Evolutionary conservation across 139 green algal genomes (phyloP).

Genomic region (Mesostigma viride): DNA sequence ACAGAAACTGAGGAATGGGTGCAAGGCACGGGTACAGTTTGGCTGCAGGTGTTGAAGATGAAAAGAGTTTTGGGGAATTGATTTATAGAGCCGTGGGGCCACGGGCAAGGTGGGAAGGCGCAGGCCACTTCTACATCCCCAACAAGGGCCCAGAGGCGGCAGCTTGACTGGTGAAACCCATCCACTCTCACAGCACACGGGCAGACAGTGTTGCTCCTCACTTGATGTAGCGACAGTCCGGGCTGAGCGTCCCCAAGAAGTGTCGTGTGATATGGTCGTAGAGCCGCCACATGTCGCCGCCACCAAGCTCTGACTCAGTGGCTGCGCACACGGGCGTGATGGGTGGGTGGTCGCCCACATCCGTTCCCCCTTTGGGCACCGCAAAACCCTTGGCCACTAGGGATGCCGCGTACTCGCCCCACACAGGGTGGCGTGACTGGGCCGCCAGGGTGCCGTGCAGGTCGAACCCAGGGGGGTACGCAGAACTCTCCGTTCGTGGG

Average conservation of each 20-base stretch:
- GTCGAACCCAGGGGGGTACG: constrained; percentile 76
- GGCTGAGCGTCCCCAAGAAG: constrained; percentile 70
- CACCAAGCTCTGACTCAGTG: constrained; percentile 55
- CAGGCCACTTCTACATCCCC: too few relatives aligned
- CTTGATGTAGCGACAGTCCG: constrained; percentile 12
- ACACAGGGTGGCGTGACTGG: constrained; percentile 56
- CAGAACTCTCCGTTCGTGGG: constrained; percentile 69
- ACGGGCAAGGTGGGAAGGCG: too few relatives aligned
- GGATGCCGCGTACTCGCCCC: constrained; percentile 55
- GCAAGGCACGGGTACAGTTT: too few relatives aligned
- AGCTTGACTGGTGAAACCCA: too few relatives aligned
- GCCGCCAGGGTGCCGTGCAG: constrained; percentile 44
- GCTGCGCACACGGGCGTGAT: constrained; percentile 71
- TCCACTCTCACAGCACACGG: too few relatives aligned
- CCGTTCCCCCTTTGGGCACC: constrained; percentile 37
- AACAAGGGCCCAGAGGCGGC: too few relatives aligned
- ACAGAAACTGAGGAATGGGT: too few relatives aligned
- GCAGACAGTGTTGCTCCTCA: too few relatives aligned
- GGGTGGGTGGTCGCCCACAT: constrained; percentile 78
- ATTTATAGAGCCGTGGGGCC: too few relatives aligned
- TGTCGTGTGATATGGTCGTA: constrained; percentile 74
- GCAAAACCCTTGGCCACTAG: constrained; percentile 36
- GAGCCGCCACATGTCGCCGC: constrained; percentile 68
- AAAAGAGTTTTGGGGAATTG: too few relatives aligned
- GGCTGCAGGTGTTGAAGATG: too few relatives aligned